These are phyloP conservation scores for Alternaria rosae DNA, from an alignment of 2,329 filamentous ascomycete genomes.

Conservation along the genomic window DNA sequence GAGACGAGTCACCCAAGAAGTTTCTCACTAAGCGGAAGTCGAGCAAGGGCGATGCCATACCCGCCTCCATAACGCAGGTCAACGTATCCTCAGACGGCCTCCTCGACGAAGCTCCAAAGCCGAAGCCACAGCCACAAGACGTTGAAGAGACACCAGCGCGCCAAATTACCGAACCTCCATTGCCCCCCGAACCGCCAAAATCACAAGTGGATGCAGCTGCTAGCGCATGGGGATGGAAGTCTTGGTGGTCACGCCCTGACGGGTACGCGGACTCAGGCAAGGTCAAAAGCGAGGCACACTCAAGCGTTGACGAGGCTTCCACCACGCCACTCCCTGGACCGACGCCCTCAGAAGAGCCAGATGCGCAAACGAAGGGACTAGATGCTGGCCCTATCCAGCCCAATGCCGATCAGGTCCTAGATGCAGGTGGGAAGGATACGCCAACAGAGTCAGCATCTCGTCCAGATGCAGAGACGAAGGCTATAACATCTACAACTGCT, in stretches of 20 bases:
- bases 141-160: conserved; percentile 16
- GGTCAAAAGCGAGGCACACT: conserved; percentile 33
- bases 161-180: conserved; percentile 46
- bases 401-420: conserved; percentile 10
- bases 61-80: conserved; percentile 56
- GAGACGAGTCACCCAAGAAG: conserved; percentile 41
- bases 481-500: conserved; percentile 15
- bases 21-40: conserved; percentile 54
- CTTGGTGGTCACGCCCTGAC: conserved; percentile 61
- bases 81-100: conserved; percentile 52
- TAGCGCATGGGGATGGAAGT: conserved; percentile 52
- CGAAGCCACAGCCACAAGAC: conserved; percentile 28
- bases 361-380: conserved; percentile 36
- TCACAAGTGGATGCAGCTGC: conserved; percentile 13
- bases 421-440: conserved; percentile 32
- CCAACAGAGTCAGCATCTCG: conserved; percentile 2
- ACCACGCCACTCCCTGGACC: conserved; percentile 52
- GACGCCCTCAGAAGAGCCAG: conserved; percentile 46
- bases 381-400: conserved; percentile 10
- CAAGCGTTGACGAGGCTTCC: conserved; percentile 47
- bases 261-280: conserved; percentile 53
- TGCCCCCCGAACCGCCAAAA: conserved; percentile 53
- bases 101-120: conserved; percentile 35
- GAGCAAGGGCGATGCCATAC: conserved; percentile 55
- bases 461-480: conserved; percentile 25